Base-by-base conservation (phyloP, 129 eudicot genomes). In the Flaveria sonorensis region DNA sequence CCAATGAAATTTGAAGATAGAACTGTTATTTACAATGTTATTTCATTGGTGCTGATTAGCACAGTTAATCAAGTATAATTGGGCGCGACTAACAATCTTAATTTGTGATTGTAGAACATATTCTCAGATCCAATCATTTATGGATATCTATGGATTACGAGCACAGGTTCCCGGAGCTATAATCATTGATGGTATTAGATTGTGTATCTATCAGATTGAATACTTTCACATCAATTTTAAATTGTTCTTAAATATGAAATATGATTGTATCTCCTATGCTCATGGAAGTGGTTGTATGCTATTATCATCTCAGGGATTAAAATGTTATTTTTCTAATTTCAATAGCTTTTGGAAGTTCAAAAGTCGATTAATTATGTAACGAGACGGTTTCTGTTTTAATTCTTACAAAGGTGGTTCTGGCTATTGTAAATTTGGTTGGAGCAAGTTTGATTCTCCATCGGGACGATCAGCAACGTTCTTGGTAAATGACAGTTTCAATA, bases 351-450 rank as follows among this genome's bases (percentile, higher is more conserved):
- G 59, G 64, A 28, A 26, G 79, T 46, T 46, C 3, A 24, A 24
- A 23, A 46, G 4, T 11, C 15, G 39, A 43, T 24, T 24, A 56
- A 11, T 19, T 19, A 18, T 32, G 15, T 45, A 26, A 19, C 19
- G 11, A 15, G 57, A 55, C 15, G 13, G 13, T 55, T 74, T 63
- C 6, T 76, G 28, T 70, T 32, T 45, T 77, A 74, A n/a, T 70
- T 57, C 60, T 74, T 48, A 12, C 47, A 9, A 59, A 94, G 98
- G 98, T 86, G 97, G 98, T 73, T 94, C 98, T 19, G 98, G 98
- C 62, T 94, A 94, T 79, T 91, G 93, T 86, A 94, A 91, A 84
- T 94, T 78, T 80, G 98, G 98, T 42, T 94, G 97, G 98, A 94
- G 97, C 93, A 89, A 87, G 81, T 91, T 87, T 83, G 82, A 77